Evolutionary conservation across 2,329 filamentous ascomycete genomes (phyloP).

Genomic region (Aschersonia sp.): DNA sequence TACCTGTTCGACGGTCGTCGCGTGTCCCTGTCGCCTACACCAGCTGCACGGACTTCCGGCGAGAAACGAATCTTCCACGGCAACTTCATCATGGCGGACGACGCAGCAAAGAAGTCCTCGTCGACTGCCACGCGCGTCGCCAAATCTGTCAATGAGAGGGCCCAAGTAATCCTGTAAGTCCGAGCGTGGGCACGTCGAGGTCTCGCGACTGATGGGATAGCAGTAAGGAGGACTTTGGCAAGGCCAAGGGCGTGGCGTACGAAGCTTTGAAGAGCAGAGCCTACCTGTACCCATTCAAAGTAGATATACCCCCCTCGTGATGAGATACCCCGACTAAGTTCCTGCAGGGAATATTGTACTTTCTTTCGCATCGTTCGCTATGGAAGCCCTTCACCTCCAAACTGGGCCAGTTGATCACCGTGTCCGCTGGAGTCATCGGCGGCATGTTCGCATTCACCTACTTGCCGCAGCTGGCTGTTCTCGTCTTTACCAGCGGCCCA

Average conservation of each 20-base stretch:
- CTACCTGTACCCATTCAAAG: constrained; percentile 76
- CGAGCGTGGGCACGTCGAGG: background rate
- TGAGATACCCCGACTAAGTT: too few species aligned
- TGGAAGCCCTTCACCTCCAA: constrained; percentile 45
- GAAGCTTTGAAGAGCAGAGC: constrained; percentile 63
- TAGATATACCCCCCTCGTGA: constrained; percentile 10
- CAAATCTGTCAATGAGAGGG: constrained; percentile 26
- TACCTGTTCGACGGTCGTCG: background rate
- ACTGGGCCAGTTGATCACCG: constrained; percentile 45
- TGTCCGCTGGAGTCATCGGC: constrained; percentile 58
- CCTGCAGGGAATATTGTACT: constrained; percentile 42
- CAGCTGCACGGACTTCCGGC: too few species aligned
- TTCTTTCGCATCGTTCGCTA: constrained; percentile 36
- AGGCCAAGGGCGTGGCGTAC: constrained; percentile 46
- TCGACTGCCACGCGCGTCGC: constrained; percentile 18
- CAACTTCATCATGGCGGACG: constrained; percentile 6
- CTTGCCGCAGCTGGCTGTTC: constrained; percentile 65
- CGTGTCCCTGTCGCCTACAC: too few species aligned
- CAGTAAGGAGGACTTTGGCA: constrained; percentile 57
- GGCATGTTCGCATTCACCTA: constrained; percentile 86
- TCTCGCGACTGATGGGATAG: background rate
- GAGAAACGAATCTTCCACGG: background rate
- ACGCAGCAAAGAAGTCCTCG: constrained; percentile 5
- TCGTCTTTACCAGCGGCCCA: constrained; percentile 75
- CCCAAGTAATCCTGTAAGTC: constrained; percentile 33